Conservation (phyloP, 2,329 filamentous ascomycete genomes). For the Fusarium transvaalense region DNA sequence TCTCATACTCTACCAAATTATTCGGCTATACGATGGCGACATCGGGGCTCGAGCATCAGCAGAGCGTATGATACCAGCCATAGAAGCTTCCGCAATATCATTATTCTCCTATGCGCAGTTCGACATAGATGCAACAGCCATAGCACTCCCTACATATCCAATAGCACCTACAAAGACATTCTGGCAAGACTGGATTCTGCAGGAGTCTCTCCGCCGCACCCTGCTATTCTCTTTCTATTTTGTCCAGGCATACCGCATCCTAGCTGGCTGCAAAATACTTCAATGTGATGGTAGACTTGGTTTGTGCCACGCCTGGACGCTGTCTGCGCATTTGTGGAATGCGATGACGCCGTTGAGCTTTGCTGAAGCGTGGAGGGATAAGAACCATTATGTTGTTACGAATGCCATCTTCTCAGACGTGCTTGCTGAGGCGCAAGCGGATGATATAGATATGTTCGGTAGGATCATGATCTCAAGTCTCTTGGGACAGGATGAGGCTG, state of each 20-base stretch:
- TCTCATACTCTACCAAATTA: constrained; percentile 63
- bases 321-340: constrained; percentile 56
- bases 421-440: constrained; percentile 54
- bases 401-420: constrained; percentile 47
- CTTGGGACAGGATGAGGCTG: constrained; percentile 52
- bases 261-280: constrained; percentile 47
- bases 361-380: constrained; percentile 54
- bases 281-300: constrained; percentile 50
- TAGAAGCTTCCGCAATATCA: constrained; percentile 52
- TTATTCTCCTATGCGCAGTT: constrained; percentile 53
- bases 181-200: constrained; percentile 65
- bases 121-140: constrained; percentile 36
- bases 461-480: constrained; percentile 51
- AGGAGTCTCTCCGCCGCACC: constrained; percentile 67
- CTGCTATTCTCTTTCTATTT: constrained; percentile 63
- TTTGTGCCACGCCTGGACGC: constrained; percentile 55
- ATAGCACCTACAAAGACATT: constrained; percentile 58
- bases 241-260: constrained; percentile 53
- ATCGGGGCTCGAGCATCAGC: constrained; percentile 57
- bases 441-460: constrained; percentile 60
- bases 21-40: constrained; percentile 64
- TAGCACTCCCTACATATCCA: constrained; percentile 50
- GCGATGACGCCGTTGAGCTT: constrained; percentile 55
- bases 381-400: constrained; percentile 53
- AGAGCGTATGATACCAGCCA: constrained; percentile 51